These are phyloP conservation scores for Lecanicillium sp. DNA, from an alignment of 2,329 filamentous ascomycete genomes.

Conservation along the genomic window DNA sequence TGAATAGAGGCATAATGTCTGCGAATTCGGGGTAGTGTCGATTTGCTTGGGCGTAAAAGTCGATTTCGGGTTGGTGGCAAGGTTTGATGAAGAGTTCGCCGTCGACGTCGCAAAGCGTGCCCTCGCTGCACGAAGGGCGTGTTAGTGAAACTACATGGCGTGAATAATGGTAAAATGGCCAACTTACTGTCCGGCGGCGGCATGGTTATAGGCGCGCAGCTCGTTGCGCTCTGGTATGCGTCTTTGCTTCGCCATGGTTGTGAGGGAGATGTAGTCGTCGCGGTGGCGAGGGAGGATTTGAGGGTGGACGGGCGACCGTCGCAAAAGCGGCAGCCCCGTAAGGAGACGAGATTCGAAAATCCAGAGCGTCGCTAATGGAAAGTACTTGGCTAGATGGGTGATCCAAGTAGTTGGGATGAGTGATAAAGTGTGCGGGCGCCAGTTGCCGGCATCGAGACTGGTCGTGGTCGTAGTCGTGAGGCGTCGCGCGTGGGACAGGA, in stretches of 20 bases:
- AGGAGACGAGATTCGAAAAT: too few species aligned
- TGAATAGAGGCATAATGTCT: constrained; percentile 74
- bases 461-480: too few species aligned
- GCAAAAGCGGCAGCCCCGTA: too few species aligned
- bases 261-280: not conserved
- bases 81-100: constrained; percentile 92
- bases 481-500: too few species aligned
- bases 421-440: too few species aligned
- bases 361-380: too few species aligned
- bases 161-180: not conserved
- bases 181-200: constrained; percentile 78
- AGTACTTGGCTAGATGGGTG: too few species aligned
- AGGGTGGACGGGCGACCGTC: not conserved
- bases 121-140: constrained; percentile 53
- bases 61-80: constrained; percentile 76
- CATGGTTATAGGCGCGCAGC: constrained; percentile 63
- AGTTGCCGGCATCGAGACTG: too few species aligned
- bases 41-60: constrained; percentile 74
- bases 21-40: constrained; percentile 62
- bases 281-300: not conserved
- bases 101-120: constrained; percentile 75
- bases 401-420: too few species aligned
- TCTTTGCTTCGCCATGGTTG: constrained; percentile 19
- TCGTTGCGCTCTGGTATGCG: constrained; percentile 49
- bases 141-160: not conserved